Conservation (phyloP, 2,329 filamentous ascomycete species). For the Knufia fluminis region DNA sequence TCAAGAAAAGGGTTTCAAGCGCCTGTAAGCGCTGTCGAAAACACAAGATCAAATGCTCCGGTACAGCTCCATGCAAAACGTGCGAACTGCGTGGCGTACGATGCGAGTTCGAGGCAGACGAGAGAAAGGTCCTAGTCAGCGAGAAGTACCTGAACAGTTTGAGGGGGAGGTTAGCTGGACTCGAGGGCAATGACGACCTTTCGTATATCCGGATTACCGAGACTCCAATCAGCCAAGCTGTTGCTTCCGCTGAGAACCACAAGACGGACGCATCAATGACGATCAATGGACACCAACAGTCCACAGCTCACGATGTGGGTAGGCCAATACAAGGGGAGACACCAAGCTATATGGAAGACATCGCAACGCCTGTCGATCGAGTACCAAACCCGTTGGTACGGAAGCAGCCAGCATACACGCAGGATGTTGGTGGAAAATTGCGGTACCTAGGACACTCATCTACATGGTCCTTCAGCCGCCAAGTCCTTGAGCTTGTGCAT, state of each 20-base stretch:
- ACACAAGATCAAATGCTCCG: neutral
- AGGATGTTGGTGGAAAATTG: neutral
- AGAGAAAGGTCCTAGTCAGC: neutral
- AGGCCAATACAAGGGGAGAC: neutral
- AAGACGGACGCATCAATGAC: too few relatives aligned
- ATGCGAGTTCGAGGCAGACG: neutral
- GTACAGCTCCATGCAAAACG: neutral
- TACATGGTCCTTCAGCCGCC: conserved; percentile 47
- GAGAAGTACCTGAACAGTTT: too few relatives aligned
- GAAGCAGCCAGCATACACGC: neutral
- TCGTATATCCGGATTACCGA: too few relatives aligned
- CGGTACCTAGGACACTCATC: conserved; percentile 46
- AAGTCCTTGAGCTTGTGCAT: conserved; percentile 41
- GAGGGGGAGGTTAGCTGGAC: too few relatives aligned
- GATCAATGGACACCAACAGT: too few relatives aligned
- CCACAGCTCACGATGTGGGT: too few relatives aligned
- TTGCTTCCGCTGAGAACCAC: too few relatives aligned
- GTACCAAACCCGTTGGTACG: neutral
- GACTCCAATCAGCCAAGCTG: too few relatives aligned
- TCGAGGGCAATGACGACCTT: too few relatives aligned
- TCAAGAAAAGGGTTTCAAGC: neutral
- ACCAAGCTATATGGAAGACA: neutral
- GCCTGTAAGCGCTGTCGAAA: neutral
- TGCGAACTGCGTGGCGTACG: neutral
- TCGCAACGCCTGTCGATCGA: neutral